Evolutionary conservation across 768 basidiomycete genomes (phyloP).

Genomic region (Lactarius deliciosus): DNA sequence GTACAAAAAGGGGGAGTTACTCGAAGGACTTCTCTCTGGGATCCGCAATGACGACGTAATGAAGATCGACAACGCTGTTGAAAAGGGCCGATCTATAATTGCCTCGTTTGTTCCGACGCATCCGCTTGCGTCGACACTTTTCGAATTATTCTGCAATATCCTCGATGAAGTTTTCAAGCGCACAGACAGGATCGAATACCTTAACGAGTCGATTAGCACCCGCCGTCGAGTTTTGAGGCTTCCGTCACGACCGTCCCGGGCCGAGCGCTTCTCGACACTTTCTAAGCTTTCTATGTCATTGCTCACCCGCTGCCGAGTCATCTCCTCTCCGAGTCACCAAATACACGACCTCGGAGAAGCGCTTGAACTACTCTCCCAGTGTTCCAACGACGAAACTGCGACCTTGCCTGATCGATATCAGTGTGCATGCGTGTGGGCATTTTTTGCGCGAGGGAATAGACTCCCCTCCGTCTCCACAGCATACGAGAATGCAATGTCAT

Average conservation of each 20-base stretch:
- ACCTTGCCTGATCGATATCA: not conserved
- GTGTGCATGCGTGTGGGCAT: not conserved
- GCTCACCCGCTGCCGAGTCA: not conserved
- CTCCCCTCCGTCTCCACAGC: not conserved
- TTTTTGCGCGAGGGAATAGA: rapidly evolving
- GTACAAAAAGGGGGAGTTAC: rapidly evolving
- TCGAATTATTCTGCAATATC: not conserved
- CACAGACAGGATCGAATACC: not conserved
- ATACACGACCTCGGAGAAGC: not conserved
- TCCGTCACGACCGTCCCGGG: not conserved
- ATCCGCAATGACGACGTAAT: not conserved
- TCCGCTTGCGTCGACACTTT: not conserved
- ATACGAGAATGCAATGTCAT: not conserved
- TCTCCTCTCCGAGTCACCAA: too few species aligned
- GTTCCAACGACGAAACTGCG: too few species aligned
- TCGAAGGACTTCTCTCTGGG: not conserved
- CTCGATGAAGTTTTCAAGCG: not conserved
- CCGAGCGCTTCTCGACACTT: not conserved
- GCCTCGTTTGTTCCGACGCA: not conserved
- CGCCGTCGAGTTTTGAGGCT: not conserved
- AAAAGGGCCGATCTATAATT: not conserved
- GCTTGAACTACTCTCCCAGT: not conserved
- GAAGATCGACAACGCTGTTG: not conserved
- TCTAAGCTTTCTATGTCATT: not conserved
- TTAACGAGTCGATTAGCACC: not conserved